phyloP scores from a whole-genome alignment of 169 alveolate species.

The Plasmodium falciparum region DNA sequence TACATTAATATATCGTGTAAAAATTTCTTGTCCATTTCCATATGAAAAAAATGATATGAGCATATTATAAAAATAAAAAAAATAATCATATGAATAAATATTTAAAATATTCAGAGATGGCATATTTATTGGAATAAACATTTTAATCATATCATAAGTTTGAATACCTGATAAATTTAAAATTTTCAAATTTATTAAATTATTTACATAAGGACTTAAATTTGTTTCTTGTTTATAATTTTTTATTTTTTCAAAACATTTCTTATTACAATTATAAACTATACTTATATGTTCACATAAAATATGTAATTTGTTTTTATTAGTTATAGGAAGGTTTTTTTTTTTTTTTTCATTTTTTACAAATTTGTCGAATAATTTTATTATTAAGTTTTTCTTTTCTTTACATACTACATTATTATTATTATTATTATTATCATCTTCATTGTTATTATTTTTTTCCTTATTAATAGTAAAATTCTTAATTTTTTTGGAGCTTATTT shows the following conservation, averaged over 20 bases:
- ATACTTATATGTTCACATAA: constrained; percentile 50
- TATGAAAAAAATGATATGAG: constrained; percentile 29
- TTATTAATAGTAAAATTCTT: background rate
- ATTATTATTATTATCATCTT: constrained; percentile 2
- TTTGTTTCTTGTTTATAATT: constrained; percentile 45
- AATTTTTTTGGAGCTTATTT: too few relatives aligned
- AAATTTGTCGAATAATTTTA: background rate
- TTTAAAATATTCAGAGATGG: constrained; percentile 31
- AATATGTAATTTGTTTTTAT: constrained; percentile 16
- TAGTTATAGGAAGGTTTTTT: background rate
- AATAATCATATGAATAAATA: constrained; percentile 58
- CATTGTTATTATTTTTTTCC: background rate
- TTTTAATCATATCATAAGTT: constrained; percentile 50
- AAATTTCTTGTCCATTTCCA: constrained; percentile 49
- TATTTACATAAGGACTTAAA: constrained; percentile 33
- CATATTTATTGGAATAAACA: constrained; percentile 32
- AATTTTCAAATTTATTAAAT: constrained; percentile 1
- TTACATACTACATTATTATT: background rate
- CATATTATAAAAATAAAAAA: constrained; percentile 64
- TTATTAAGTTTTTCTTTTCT: background rate
- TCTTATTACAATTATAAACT: constrained; percentile 35
- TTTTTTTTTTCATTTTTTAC: background rate
- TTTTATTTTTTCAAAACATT: constrained; percentile 48
- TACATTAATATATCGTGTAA: constrained; percentile 15
- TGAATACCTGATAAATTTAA: constrained; percentile 53